Percentiles rank a stretch among this genome's conserved stretches.
phyloP scores from a whole-genome alignment of 208 protist species.

The Leishmania martiniquensis region DNA sequence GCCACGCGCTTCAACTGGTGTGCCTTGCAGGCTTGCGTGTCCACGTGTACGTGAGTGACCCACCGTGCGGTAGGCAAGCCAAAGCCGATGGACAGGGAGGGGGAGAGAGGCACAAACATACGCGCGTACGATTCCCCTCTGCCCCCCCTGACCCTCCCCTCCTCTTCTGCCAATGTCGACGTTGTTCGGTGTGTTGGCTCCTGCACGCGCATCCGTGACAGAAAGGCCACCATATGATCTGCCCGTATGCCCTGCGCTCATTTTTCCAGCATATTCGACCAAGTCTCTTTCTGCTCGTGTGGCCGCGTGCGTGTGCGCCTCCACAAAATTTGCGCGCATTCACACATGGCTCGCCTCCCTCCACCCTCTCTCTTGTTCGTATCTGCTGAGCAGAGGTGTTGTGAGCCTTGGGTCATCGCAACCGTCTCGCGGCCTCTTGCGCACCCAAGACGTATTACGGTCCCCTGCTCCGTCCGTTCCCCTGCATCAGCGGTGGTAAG shows the following conservation, averaged over 20 bases:
- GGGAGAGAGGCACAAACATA: background rate
- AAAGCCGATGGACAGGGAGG: background rate
- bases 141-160: background rate
- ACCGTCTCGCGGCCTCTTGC: background rate
- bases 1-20: background rate
- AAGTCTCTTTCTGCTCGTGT: background rate
- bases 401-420: background rate
- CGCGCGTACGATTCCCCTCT: background rate
- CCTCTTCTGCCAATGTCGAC: background rate
- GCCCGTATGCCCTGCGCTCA: background rate
- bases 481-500: background rate
- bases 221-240: background rate
- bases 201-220: background rate
- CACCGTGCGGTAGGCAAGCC: background rate
- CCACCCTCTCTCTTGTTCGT: background rate
- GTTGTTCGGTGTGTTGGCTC: background rate
- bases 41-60: background rate
- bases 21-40: background rate
- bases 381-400: background rate
- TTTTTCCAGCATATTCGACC: background rate
- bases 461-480: background rate
- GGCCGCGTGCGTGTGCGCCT: background rate
- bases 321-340: too few relatives aligned
- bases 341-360: background rate
- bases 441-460: background rate